phyloP scores from a whole-genome alignment of 176 grass and related monocot genomes.

The Oryza glaberrima region DNA sequence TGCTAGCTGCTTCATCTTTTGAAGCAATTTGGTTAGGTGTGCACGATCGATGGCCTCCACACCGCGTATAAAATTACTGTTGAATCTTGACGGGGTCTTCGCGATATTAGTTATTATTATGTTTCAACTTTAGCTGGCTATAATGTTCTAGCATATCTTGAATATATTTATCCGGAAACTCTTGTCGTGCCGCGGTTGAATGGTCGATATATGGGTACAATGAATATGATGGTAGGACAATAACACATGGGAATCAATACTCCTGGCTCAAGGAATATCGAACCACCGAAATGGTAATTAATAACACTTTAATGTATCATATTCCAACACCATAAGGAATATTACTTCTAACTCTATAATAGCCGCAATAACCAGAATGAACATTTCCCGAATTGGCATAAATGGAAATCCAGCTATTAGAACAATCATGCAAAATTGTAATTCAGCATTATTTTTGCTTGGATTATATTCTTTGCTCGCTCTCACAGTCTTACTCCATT shows the following conservation, averaged over 20 bases:
- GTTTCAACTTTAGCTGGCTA: neutral
- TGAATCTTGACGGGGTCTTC: too few species aligned
- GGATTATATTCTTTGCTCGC: neutral
- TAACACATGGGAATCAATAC: neutral
- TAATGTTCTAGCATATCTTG: neutral
- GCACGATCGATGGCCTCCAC: neutral
- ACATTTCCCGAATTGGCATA: neutral
- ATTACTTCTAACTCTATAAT: neutral
- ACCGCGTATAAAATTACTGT: neutral
- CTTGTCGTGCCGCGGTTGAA: neutral
- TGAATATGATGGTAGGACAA: neutral
- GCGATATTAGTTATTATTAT: too few species aligned
- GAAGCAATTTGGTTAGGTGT: conserved; percentile 37
- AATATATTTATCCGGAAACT: neutral
- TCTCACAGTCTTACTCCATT: neutral
- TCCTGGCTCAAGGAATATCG: neutral
- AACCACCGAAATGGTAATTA: neutral
- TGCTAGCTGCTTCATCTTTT: conserved; percentile 39
- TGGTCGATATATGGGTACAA: neutral
- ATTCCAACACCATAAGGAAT: neutral
- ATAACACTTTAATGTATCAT: neutral
- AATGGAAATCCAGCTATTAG: neutral
- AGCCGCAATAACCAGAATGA: neutral
- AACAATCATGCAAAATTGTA: neutral
- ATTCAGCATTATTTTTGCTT: neutral